These are phyloP conservation scores for Collariella sp. DNA, from an alignment of 495 filamentous ascomycete genomes.

Conservation along the genomic window DNA sequence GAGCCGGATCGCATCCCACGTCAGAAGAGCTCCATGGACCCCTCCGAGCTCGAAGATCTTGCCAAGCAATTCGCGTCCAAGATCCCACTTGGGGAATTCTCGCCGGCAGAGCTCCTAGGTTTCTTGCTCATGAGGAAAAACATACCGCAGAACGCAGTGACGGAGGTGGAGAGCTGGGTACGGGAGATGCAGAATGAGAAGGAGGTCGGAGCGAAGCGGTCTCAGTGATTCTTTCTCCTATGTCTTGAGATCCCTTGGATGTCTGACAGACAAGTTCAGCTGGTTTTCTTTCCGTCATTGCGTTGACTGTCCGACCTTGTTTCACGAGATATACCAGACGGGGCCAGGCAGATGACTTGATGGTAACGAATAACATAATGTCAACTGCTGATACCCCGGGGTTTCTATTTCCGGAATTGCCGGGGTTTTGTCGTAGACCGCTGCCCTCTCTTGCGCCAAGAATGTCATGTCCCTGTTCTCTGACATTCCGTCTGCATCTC, in stretches of 20 bases:
- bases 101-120: constrained; percentile 64
- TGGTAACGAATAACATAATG: too few relatives aligned
- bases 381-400: too few relatives aligned
- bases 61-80: constrained; percentile 38
- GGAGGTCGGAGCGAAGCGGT: constrained; percentile 31
- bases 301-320: too few relatives aligned
- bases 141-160: constrained; percentile 48
- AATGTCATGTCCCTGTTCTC: too few relatives aligned
- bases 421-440: too few relatives aligned
- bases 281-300: not conserved
- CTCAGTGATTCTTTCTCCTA: constrained; percentile 21
- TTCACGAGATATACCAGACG: too few relatives aligned
- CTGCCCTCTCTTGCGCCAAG: too few relatives aligned
- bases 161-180: constrained; percentile 49
- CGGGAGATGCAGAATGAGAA: constrained; percentile 38
- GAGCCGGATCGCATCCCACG: constrained; percentile 28
- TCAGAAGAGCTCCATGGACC: not conserved
- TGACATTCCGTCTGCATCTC: too few relatives aligned
- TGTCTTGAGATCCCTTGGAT: not conserved
- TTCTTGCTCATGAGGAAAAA: constrained; percentile 58
- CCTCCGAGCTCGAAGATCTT: constrained; percentile 30
- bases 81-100: constrained; percentile 45
- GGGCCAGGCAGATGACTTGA: too few relatives aligned
- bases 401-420: too few relatives aligned
- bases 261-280: not conserved